Base-by-base conservation (phyloP, 2,329 filamentous ascomycete species). In the Bipolaris bicolor region DNA sequence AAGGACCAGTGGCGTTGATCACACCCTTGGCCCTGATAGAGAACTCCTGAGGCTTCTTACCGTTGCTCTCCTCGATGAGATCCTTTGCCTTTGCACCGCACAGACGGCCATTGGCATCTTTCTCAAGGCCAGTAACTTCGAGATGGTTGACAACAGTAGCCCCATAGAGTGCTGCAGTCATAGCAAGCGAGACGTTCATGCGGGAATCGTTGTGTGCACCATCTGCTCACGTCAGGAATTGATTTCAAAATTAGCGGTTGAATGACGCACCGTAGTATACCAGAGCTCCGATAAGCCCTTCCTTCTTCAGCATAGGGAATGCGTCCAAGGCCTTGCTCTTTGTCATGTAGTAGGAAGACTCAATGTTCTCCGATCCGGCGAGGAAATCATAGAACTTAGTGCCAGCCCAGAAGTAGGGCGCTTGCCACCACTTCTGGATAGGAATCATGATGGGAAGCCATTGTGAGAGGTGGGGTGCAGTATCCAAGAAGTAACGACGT, bases 171-270 rank as follows among this genome's bases (percentile, higher is more conserved):
- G 91, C 90, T 54, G 91, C 91, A 16, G 92, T 96, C 86, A 94
- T 91, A 18, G 90, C 91, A 55, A 96, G 82, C 7, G 90, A 93
- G 26, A 95, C 89, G 72, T 96, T 96, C 91, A 96, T 96, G 48
- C 92, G 86, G 18, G 91, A 95, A 76, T 96, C 92, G 72, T 96
- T 96, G 79, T 96, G 92, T 29, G 90, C 91, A 67, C 92, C 92
- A 79, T 96, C 91, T 84, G 55, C 22, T 29, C 33, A 5, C 22
- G 53, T 78, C 62, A 78, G 71, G 51, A 45, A 15, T 20, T 29
- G 33, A 31, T 10, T 26, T n/a, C 11, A 29, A 39, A 39, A 20
- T 9, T n/a, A 34, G n/a, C 44, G 6, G 18, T 46, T 20, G 9
- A 31, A 20, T 26, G 29, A 57, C 69, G 51, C 77, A 85, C 84